These are phyloP conservation scores for Syzygium aromaticum DNA, from an alignment of 345 rosid species.

Conservation along the genomic window DNA sequence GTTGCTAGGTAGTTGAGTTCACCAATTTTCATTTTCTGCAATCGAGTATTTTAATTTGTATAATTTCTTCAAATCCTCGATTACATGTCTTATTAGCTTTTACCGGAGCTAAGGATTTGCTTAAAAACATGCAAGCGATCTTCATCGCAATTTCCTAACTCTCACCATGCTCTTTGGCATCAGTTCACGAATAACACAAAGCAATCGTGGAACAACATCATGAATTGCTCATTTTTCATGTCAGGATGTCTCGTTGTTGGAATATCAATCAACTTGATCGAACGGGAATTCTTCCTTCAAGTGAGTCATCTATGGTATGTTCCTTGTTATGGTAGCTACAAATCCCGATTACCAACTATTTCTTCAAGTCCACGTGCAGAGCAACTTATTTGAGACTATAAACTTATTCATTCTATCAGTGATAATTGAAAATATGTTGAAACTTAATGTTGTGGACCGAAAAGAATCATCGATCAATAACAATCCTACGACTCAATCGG, in stretches of 20 bases:
- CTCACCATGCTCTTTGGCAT: background rate
- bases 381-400: background rate
- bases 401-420: background rate
- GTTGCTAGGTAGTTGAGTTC: background rate
- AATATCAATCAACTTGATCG: background rate
- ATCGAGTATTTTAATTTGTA: background rate
- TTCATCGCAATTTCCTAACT: background rate
- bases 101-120: background rate
- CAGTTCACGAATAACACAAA: background rate
- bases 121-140: fast-evolving
- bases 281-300: fast-evolving
- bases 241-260: background rate
- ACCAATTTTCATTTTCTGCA: background rate
- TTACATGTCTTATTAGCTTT: background rate
- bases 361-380: background rate
- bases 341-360: background rate
- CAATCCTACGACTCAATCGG: background rate
- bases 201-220: background rate
- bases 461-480: background rate
- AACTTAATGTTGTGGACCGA: background rate
- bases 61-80: background rate
- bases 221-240: background rate
- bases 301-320: background rate
- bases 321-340: background rate
- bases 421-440: too few species aligned